These are phyloP conservation scores for Delphinella strobiligena DNA, from an alignment of 2,329 filamentous ascomycete genomes.

Conservation along the genomic window DNA sequence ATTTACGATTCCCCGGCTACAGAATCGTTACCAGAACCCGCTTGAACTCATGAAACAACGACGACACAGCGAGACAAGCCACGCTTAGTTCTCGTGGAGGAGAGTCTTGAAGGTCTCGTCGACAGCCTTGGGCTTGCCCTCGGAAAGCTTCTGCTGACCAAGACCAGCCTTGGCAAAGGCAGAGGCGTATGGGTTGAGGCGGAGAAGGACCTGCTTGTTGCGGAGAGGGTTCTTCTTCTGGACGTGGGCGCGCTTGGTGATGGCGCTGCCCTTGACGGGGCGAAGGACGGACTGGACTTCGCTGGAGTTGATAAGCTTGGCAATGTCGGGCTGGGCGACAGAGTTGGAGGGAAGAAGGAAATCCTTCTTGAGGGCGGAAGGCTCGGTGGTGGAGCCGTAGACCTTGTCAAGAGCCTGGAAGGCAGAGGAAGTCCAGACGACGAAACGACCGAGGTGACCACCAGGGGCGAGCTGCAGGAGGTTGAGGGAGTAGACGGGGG, in stretches of 20 bases:
- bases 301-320: constrained; percentile 97
- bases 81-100: constrained; percentile 35
- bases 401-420: constrained; percentile 94
- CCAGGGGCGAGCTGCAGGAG: constrained; percentile 98
- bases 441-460: constrained; percentile 97
- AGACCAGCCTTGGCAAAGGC: constrained; percentile 80
- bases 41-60: not conserved
- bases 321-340: constrained; percentile 87
- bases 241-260: constrained; percentile 79
- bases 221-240: constrained; percentile 99
- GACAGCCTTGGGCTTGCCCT: constrained; percentile 47
- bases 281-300: constrained; percentile 95
- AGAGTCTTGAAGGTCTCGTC: constrained; percentile 39
- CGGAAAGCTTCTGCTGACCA: constrained; percentile 55
- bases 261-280: constrained; percentile 77
- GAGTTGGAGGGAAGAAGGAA: constrained; percentile 91
- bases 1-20: not conserved
- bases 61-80: not conserved
- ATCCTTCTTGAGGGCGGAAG: constrained; percentile 95
- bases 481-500: constrained; percentile 85
- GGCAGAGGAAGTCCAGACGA: constrained; percentile 95
- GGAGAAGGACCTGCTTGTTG: constrained; percentile 98
- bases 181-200: constrained; percentile 95
- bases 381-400: constrained; percentile 85
- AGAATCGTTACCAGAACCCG: not conserved